Percentiles rank a stretch among this genome's conserved stretches.
Conservation (phyloP, 1,139 yeast species). For the Magnusiomyces starmeri region DNA sequence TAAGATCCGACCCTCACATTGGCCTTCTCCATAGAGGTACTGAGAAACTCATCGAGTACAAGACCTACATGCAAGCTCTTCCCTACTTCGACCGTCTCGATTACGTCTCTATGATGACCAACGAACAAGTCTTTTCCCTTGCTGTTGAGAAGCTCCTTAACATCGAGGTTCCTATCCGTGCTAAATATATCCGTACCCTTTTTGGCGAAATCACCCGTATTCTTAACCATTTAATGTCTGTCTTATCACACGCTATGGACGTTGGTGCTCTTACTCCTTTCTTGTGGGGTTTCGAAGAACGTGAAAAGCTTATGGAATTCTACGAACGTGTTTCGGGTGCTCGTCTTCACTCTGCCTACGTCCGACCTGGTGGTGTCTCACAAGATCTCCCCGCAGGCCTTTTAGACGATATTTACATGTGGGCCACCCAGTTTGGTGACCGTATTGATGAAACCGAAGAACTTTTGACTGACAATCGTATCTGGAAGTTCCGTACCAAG, state of each 20-base stretch:
- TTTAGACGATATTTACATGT: constrained; percentile 86
- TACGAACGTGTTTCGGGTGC: constrained; percentile 91
- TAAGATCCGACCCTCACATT: constrained; percentile 82
- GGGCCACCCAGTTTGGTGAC: constrained; percentile 96
- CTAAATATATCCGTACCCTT: constrained; percentile 75
- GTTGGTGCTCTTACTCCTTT: constrained; percentile 92
- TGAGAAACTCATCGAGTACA: constrained; percentile 77
- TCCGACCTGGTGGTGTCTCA: constrained; percentile 88
- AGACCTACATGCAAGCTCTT: constrained; percentile 78
- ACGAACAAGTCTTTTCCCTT: constrained; percentile 76
- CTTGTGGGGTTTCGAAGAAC: constrained; percentile 91
- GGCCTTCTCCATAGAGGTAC: constrained; percentile 86
- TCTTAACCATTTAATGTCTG: constrained; percentile 81
- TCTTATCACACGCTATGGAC: constrained; percentile 86
- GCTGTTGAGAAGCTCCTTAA: constrained; percentile 83
- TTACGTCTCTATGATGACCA: constrained; percentile 89
- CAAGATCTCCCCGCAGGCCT: constrained; percentile 84
- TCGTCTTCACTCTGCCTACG: constrained; percentile 79
- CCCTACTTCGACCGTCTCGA: constrained; percentile 87
- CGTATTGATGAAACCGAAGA: constrained; percentile 88
- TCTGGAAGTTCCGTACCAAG: constrained; percentile 84
- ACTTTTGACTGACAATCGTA: constrained; percentile 81
- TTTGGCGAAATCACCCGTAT: constrained; percentile 85
- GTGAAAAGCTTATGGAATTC: constrained; percentile 89
- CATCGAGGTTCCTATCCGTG: constrained; percentile 79